Conservation (phyloP, 345 rosid genomes). For the Salix udensis region DNA sequence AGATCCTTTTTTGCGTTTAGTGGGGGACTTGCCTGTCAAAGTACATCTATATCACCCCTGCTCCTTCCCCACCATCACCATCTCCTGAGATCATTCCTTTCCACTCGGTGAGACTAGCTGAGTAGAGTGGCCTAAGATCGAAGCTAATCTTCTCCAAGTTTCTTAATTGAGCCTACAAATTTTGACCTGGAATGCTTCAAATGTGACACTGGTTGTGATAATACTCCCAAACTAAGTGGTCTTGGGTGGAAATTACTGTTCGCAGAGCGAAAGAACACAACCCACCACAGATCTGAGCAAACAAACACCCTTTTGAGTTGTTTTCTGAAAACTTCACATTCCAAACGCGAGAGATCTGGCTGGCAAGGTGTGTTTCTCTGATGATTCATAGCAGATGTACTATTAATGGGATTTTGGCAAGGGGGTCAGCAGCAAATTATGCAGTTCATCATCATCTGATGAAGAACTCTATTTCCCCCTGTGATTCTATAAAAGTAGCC, state of each 20-base stretch:
- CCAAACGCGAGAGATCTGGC: not conserved
- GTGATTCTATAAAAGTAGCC: not conserved
- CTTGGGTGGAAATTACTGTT: conserved; percentile 15
- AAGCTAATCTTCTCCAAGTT: conserved; percentile 10
- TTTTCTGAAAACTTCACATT: not conserved
- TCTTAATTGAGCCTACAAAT: not conserved
- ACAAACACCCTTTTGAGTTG: not conserved
- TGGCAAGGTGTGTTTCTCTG: not conserved
- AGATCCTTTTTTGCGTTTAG: conserved; percentile 14
- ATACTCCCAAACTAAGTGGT: conserved; percentile 13
- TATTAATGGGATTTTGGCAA: not conserved
- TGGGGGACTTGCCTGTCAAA: conserved; percentile 26
- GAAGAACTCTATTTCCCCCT: not conserved
- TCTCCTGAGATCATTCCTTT: not conserved
- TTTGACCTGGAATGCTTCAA: conserved; percentile 13
- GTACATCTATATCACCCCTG: conserved; percentile 22
- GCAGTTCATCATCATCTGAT: not conserved
- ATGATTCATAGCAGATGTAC: not conserved
- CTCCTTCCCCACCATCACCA: conserved; percentile 21
- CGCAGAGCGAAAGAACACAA: conserved; percentile 1
- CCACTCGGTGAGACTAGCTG: conserved; percentile 11
- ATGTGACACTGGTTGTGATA: not conserved
- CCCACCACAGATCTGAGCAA: conserved; percentile 6
- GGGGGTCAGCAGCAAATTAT: not conserved
- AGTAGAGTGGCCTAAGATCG: conserved; percentile 7